A percentile compares a stretch with the other conserved stretches of the same genome.
Evolutionary conservation across 257 asterid species (phyloP).

Genomic region (Verbena officinalis): DNA sequence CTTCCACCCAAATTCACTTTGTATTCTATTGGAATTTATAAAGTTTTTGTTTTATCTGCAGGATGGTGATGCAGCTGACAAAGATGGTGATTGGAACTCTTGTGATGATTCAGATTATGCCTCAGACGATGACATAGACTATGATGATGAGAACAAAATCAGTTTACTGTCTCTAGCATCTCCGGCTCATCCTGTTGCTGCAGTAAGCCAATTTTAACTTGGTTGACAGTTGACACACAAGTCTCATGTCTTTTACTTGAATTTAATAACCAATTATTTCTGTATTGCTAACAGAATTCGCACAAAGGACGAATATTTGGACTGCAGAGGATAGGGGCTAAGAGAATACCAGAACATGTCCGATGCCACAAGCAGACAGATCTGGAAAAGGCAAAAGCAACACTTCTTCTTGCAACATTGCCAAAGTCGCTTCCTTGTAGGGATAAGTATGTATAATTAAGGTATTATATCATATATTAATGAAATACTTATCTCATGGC

Average conservation of each 20-base stretch:
- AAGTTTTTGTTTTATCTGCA: conserved; percentile 32
- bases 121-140: conserved; percentile 58
- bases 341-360: conserved; percentile 85
- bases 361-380: conserved; percentile 88
- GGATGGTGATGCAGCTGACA: conserved; percentile 65
- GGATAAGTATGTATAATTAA: conserved; percentile 61
- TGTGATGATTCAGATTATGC: conserved; percentile 52
- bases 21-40: conserved; percentile 31
- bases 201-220: conserved; percentile 52
- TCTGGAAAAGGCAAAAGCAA: conserved; percentile 85
- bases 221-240: conserved; percentile 6
- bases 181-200: conserved; percentile 66
- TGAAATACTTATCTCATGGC: conserved; percentile 25
- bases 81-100: conserved; percentile 70
- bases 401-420: conserved; percentile 82
- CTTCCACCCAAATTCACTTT: conserved; percentile 13
- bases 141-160: conserved; percentile 50
- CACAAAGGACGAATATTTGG: conserved; percentile 74
- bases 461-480: not conserved
- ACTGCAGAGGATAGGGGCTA: conserved; percentile 86
- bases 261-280: conserved; percentile 33
- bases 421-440: conserved; percentile 94
- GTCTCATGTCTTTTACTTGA: conserved; percentile 27
- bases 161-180: conserved; percentile 43
- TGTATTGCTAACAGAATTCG: conserved; percentile 58